phyloP scores from a whole-genome alignment of 2,329 filamentous ascomycete species.

The Aspergillus arachidicola region DNA sequence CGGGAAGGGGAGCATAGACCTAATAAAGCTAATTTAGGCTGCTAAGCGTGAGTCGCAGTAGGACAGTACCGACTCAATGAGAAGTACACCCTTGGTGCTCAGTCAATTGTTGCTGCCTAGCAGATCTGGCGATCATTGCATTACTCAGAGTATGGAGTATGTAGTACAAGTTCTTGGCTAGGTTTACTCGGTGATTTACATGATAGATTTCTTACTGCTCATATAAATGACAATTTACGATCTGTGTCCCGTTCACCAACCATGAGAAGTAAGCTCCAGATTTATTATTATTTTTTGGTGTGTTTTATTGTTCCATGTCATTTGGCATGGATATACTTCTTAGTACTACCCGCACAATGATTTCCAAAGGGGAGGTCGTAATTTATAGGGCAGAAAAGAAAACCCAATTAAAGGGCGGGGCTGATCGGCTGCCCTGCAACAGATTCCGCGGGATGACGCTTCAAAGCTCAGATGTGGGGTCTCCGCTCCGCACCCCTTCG shows the following conservation, averaged over 20 bases:
- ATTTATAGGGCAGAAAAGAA: neutral
- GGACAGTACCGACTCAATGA: neutral
- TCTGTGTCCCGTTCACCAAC: too few relatives aligned
- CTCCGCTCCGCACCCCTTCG: constrained; percentile 17
- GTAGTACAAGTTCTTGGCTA: neutral
- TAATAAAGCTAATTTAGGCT: neutral
- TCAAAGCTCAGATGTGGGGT: constrained; percentile 16
- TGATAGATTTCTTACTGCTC: too few relatives aligned
- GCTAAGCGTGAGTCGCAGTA: neutral
- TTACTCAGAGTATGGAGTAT: too few relatives aligned
- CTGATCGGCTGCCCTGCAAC: neutral
- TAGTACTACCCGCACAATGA: neutral
- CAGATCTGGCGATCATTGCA: constrained; percentile 5
- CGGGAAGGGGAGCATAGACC: neutral
- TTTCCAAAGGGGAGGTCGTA: neutral
- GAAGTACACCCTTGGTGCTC: neutral
- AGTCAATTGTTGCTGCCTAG: constrained; percentile 14
- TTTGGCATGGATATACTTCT: too few relatives aligned
- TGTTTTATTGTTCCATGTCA: too few relatives aligned
- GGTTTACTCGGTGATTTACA: neutral
- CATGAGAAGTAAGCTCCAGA: too few relatives aligned
- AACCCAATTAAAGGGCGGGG: neutral
- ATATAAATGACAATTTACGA: too few relatives aligned
- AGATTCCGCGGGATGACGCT: neutral
- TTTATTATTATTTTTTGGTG: too few relatives aligned